Base-by-base conservation (phyloP, 75 land plant species). In the Selaginella moellendorffii region DNA sequence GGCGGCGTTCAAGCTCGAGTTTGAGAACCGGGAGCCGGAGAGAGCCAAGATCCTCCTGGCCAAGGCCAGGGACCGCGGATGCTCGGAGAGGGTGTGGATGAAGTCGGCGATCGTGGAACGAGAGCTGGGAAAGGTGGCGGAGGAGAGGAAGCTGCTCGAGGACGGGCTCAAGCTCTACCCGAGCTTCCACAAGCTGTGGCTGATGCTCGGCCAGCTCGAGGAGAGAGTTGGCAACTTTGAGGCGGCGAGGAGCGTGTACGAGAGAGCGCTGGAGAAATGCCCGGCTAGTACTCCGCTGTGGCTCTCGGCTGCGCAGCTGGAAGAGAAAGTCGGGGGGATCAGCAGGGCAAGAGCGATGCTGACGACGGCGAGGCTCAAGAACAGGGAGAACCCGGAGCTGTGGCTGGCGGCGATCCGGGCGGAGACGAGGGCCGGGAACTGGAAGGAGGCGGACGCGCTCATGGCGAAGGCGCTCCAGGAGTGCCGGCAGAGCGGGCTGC, bases 381-480 rank as follows among this genome's bases (percentile, higher is more conserved):
- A 89, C 67, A 77, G 81, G 24, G 81, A 76, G 29, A 83, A 75
- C 30, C 83, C 90, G 25, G 96, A 95, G 64, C 81, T 95, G 24
- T 95, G 96, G 96, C 78, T 95, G 63, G 87, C 96, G 66, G 87
- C 88, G 2, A 71, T 95, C 21, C 76, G 91, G 31, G 85, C 85
- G 53, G 96, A 95, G 58, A 64, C 72, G 24, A 80, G 85, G 28
- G 91, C 85, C 68, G 87, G 96, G 21, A 78, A 89, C 72, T 88
- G 82, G 77, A 85, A 82, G 70, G 96, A 95, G 76, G 80, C 91
- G 23, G 99, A 89, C 54, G 36, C 65, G 1, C 70, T 80, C 46
- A 95, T 95, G 96, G 99, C 99, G 0, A 95, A 86, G 69, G 96
- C 87, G 19, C 65, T 89, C 28, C 96, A 95, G 69, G 99, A 84